These are phyloP conservation scores for Climacium dendroides DNA, from an alignment of 225 moss, liverwort and hornwort genomes.

Conservation along the genomic window DNA sequence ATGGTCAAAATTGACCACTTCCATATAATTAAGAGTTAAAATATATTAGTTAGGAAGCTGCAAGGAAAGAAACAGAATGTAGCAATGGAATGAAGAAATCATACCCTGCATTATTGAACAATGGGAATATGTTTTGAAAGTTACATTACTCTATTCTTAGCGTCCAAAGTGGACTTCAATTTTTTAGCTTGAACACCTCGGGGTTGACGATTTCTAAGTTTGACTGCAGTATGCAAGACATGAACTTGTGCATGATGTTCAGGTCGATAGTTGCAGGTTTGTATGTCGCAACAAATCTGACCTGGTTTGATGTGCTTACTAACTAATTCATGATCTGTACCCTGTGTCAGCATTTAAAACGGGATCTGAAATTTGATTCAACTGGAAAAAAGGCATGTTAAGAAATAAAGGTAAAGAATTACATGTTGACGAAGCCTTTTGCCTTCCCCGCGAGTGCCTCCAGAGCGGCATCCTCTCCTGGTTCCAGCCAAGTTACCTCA, in stretches of 20 bases:
- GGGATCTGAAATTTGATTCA: not conserved
- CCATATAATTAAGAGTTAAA: not conserved
- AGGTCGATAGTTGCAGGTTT: not conserved
- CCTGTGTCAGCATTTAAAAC: not conserved
- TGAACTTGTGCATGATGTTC: not conserved
- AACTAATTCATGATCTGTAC: not conserved
- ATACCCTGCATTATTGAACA: not conserved
- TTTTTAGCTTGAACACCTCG: not conserved
- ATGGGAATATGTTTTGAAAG: not conserved
- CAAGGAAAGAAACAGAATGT: not conserved
- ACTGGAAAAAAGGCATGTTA: not conserved
- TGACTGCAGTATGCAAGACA: not conserved
- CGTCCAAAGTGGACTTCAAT: not conserved
- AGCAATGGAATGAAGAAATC: not conserved
- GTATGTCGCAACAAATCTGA: not conserved
- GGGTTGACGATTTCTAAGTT: not conserved
- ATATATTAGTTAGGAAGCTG: not conserved
- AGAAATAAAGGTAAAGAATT: not conserved
- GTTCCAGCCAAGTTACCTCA: conserved; percentile 82
- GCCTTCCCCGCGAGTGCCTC: conserved; percentile 57
- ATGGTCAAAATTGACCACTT: not conserved
- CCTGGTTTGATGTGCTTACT: not conserved
- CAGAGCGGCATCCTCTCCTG: conserved; percentile 89
- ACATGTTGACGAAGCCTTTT: conserved; percentile 68
- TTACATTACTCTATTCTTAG: not conserved